A percentile compares a stretch with the other conserved stretches of the same genome.
Conservation (phyloP, 208 protist genomes). For the Trypanosoma conorhini region DNA sequence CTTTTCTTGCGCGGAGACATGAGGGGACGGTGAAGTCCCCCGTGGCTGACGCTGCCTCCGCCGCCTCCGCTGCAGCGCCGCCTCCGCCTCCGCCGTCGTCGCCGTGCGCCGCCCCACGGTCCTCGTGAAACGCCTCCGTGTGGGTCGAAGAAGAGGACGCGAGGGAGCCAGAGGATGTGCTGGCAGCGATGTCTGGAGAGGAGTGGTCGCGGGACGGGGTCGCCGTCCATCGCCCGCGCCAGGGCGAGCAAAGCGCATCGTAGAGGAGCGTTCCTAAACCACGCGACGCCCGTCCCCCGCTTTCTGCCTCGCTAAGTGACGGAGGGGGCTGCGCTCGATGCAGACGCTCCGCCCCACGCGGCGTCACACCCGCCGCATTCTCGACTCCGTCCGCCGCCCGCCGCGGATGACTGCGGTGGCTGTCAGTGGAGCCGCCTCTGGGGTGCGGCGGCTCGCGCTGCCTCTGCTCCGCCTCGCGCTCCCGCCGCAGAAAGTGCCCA, state of each 20-base stretch:
- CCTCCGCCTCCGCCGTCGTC: neutral
- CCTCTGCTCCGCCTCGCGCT: neutral
- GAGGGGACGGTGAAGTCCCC: neutral
- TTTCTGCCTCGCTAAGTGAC: neutral
- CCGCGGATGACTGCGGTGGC: neutral
- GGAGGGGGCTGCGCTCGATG: neutral
- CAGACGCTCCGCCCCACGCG: conserved; percentile 18
- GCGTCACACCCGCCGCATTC: conserved; percentile 9
- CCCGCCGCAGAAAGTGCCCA: conserved; percentile 35
- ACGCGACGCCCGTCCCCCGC: conserved; percentile 5
- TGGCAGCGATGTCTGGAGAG: neutral
- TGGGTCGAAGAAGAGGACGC: neutral
- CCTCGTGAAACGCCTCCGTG: conserved; percentile 23
- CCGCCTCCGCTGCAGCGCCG: neutral
- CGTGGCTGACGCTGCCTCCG: neutral
- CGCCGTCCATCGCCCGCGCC: conserved; percentile 14
- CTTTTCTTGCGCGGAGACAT: neutral
- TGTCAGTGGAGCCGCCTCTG: neutral
- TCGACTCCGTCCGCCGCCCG: neutral
- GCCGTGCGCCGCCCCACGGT: neutral
- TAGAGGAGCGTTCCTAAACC: conserved; percentile 21
- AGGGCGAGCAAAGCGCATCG: conserved; percentile 25
- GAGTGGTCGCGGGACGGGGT: neutral
- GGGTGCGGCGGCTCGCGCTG: neutral
- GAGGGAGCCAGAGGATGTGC: neutral